A percentile compares a stretch with the other conserved stretches of the same genome.
These are phyloP conservation scores for Aurifilum marmelostoma DNA, from an alignment of 2,329 filamentous ascomycete genomes.

Conservation along the genomic window DNA sequence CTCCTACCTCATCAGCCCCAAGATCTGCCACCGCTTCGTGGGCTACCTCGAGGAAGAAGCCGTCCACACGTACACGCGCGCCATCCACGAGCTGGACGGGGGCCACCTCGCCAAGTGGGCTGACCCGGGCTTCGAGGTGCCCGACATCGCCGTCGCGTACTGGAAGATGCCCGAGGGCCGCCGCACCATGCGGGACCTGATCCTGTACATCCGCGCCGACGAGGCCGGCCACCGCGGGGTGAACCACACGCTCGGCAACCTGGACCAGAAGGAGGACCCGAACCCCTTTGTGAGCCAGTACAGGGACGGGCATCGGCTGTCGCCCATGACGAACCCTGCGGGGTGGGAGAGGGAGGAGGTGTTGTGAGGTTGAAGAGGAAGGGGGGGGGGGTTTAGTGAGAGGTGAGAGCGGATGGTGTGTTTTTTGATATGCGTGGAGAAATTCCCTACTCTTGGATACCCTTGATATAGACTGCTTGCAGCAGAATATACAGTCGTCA, in stretches of 20 bases:
- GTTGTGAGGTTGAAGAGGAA: slow-evolving; percentile 64
- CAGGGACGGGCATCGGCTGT: slow-evolving; percentile 67
- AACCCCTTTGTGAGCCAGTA: slow-evolving; percentile 91
- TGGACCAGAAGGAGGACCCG: slow-evolving; percentile 82
- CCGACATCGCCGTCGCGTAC: slow-evolving; percentile 87
- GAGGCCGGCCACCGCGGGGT: slow-evolving; percentile 91
- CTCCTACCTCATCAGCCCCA: slow-evolving; percentile 82
- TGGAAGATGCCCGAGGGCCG: slow-evolving; percentile 91
- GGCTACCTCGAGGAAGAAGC: slow-evolving; percentile 98
- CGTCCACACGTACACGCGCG: slow-evolving; percentile 90
- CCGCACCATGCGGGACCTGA: slow-evolving; percentile 80
- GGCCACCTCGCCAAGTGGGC: slow-evolving; percentile 85
- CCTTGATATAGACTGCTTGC: slow-evolving; percentile 11
- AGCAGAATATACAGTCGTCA: neutral
- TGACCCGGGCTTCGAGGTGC: slow-evolving; percentile 69
- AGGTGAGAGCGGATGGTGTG: too few relatives aligned
- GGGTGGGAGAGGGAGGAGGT: slow-evolving; percentile 88
- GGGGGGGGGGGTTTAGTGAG: slow-evolving; percentile 65
- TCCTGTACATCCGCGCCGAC: slow-evolving; percentile 75
- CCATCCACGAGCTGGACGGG: slow-evolving; percentile 82
- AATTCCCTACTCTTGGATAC: slow-evolving; percentile 20
- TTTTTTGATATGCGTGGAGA: neutral
- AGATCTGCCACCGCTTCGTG: slow-evolving; percentile 91
- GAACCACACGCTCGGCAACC: slow-evolving; percentile 91
- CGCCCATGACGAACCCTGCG: slow-evolving; percentile 63